Conservation (phyloP, 768 basidiomycete species). For the Candolleomyces eurysporus region DNA sequence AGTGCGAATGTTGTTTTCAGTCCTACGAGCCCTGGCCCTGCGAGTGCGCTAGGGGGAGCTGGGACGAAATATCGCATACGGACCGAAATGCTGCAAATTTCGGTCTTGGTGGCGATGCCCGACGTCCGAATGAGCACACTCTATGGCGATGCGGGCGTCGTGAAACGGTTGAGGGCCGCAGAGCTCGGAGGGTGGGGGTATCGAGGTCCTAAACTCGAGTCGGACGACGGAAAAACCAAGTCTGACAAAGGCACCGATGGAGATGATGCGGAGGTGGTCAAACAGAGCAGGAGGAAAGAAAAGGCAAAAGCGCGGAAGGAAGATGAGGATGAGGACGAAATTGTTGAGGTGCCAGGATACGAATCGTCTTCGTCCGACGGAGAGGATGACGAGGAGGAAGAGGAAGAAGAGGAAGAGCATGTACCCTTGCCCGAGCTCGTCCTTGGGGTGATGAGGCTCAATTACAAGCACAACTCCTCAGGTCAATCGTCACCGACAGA, state of each 20-base stretch:
- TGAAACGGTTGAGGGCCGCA: slow-evolving; percentile 4
- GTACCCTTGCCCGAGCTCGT: slow-evolving; percentile 45
- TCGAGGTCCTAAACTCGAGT: slow-evolving; percentile 8
- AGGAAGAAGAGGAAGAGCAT: slow-evolving; percentile 27
- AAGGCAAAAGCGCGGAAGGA: not conserved
- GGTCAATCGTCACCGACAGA: not conserved
- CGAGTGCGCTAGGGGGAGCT: not conserved
- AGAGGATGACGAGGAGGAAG: slow-evolving; percentile 10
- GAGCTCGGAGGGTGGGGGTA: not conserved
- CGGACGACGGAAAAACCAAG: not conserved
- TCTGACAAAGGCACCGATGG: too few species aligned
- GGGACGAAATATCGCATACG: slow-evolving; percentile 19
- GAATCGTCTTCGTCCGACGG: slow-evolving; percentile 3
- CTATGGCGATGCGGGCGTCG: slow-evolving; percentile 16
- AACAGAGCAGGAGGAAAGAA: not conserved
- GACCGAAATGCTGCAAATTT: slow-evolving; percentile 46
- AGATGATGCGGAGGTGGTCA: not conserved
- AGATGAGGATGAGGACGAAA: not conserved
- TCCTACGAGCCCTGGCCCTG: too few species aligned
- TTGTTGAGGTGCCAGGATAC: slow-evolving; percentile 5
- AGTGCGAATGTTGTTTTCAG: too few species aligned
- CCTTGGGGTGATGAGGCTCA: slow-evolving; percentile 31
- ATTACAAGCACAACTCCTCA: not conserved
- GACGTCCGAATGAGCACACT: slow-evolving; percentile 22
- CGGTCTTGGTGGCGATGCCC: slow-evolving; percentile 61